Percentiles rank a stretch among this genome's conserved stretches.
Conservation (phyloP, 1,284 basidiomycete genomes). For the Mycena citricolor region DNA sequence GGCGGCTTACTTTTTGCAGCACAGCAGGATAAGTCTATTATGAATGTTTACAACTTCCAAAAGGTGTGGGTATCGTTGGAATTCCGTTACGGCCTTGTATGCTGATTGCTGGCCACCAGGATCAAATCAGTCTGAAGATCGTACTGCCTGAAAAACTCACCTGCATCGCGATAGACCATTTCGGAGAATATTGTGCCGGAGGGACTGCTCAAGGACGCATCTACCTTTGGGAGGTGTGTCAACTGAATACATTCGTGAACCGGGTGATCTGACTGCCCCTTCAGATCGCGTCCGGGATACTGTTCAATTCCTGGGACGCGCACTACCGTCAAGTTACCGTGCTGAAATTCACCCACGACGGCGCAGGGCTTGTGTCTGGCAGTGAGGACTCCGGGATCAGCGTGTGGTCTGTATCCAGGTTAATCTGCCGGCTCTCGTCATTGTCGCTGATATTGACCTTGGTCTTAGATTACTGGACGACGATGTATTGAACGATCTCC, state of each 20-base stretch:
- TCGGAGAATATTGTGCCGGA: conserved; percentile 79
- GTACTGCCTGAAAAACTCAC: conserved; percentile 88
- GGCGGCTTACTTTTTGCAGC: conserved; percentile 77
- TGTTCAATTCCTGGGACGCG: conserved; percentile 90
- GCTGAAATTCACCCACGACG: conserved; percentile 82
- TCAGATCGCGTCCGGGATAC: conserved; percentile 84
- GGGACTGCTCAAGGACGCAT: conserved; percentile 88
- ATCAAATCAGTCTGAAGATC: conserved; percentile 84
- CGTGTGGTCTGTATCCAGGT: conserved; percentile 89
- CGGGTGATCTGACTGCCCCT: conserved; percentile 11
- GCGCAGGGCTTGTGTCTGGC: conserved; percentile 77
- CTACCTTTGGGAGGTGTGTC: conserved; percentile 90
- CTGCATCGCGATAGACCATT: conserved; percentile 74
- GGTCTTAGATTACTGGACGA: conserved; percentile 65
- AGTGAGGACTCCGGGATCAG: conserved; percentile 88
- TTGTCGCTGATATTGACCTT: conserved; percentile 20
- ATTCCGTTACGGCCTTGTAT: conserved; percentile 11
- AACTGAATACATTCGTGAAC: not conserved
- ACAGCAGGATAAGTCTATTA: conserved; percentile 76
- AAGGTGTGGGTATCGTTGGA: conserved; percentile 46
- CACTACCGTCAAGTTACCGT: conserved; percentile 90
- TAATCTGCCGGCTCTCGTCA: conserved; percentile 34
- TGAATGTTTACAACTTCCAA: conserved; percentile 84
- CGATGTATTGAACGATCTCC: conserved; percentile 64
- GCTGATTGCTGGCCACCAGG: conserved; percentile 45